Base-by-base conservation (phyloP, 768 basidiomycete genomes). In the Xerocomellus intermedius region DNA sequence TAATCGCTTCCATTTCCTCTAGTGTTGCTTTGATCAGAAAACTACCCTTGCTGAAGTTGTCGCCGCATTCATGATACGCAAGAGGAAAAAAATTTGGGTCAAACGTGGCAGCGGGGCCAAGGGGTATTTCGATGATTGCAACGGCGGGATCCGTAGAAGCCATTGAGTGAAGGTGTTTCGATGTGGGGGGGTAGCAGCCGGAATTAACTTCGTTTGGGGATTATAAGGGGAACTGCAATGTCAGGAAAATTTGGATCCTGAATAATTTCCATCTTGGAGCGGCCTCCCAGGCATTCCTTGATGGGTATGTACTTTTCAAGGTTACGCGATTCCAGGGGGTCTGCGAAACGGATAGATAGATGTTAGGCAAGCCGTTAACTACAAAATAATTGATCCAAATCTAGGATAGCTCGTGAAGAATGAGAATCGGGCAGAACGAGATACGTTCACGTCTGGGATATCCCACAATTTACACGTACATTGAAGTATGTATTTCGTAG, bases 11-110 rank as follows among this genome's bases (percentile, higher is more conserved):
- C 42, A 61, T 57, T 17, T 62, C 59, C 0, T 57, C 33, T 13
- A 58, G 17, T 5, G 61, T 62, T 13, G 52, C 48, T 13, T 0
- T 12, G 3, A 62, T 28, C 12, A 62, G 19, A 17, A 53, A 0
- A 4, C 5, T 14, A 2, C 59, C 60, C 22, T 43, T 61, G 21
- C 0, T 22, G 19, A 62, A 0, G 32, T 24, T 24, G 13, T 16
- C 32, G 2, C 5, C 19, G 1, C 13, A 9, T 0, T 33, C 26
- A 21, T 60, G n/a, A 14, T 61, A 60, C 2, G 48, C 45, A n/a
- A 39, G 41, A 42, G 60, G 60, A 3, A 50, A 60, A 13, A 45
- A 10, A 17, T 0, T 5, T 26, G 19, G 9, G 4, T 51, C 48
- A 13, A 10, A 61, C 2, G 4, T 8, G 12, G 19, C 3, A 13